Evolutionary conservation across 108 stramenopile species (phyloP), one percentile per base, ranked within the genome.

Genomic region (Aurantiochytrium sp.): DNA sequence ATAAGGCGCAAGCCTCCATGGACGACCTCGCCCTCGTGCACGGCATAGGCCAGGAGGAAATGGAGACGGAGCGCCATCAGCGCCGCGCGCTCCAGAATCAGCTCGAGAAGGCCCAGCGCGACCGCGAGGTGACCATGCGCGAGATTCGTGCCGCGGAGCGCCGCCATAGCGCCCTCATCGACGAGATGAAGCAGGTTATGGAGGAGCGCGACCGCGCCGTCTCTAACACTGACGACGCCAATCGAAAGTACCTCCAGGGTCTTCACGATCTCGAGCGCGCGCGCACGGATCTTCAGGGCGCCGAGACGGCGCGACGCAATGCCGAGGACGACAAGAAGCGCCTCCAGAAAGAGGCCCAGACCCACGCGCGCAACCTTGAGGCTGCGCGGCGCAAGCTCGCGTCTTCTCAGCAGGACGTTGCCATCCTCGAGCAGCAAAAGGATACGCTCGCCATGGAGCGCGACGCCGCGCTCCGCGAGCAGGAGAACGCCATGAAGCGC

Each of bases 161-260:
- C 12, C 73, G 73, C 24, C 73, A 81, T n/a, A 41, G 45, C 1
- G 73, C 73, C 32, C 73, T 81, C 45, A 81, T 81, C 27, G 73
- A 81, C n/a, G 73, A 81, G 24, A 81, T 81, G 73, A 81, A 81
- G 45, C 42, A 81, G 73, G 73, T 81, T 24, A 81, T 81, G 73
- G 73, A 81, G 73, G 73, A 81, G 73, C 39, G 73, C 24, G 73
- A 81, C 24, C 73, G 73, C 39, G 73, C 73, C 2, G 42, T 81
- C 24, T 12, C 73, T 24, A 48, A 41, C 45, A 48, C 73, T 24
- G 42, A 81, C 27, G 73, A 41, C 73, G 45, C 73, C 27, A 81
- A 81, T 4, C 73, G 73, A 12, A 81, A 81, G 73, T 81, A 81
- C 45, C 45, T 81, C 10, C 42, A 41, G 17, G 73, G 73, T 48